Conservation (phyloP, 371 early-diverging fungal species). For the Actinomucor elegans region DNA sequence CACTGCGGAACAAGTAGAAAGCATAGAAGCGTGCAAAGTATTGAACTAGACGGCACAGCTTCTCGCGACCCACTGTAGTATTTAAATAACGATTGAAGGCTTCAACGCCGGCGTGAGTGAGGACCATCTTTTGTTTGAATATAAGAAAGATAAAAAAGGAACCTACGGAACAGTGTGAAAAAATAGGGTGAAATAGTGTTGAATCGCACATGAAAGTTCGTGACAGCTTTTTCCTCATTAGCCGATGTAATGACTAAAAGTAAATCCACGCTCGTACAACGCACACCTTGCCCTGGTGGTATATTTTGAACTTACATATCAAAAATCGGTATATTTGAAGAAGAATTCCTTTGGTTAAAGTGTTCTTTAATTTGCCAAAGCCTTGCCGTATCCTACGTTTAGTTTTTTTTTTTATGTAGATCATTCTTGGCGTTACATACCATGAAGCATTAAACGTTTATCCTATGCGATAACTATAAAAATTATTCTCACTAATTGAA, state of each 20-base stretch:
- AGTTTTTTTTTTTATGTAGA: no score
- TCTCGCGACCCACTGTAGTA: slow-evolving; percentile 81
- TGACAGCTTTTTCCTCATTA: slow-evolving; percentile 17
- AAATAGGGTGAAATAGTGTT: background rate
- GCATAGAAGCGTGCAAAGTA: slow-evolving; percentile 72
- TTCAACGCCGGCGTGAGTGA: slow-evolving; percentile 28
- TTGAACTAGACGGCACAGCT: slow-evolving; percentile 74
- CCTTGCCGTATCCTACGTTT: no score
- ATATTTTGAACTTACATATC: no score
- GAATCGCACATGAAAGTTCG: slow-evolving; percentile 2
- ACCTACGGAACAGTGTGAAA: background rate
- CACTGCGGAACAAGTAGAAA: slow-evolving; percentile 53
- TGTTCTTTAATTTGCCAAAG: no score
- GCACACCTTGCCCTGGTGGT: no score
- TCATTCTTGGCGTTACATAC: no score
- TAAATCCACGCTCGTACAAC: no score
- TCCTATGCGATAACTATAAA: no score
- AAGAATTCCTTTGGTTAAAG: no score
- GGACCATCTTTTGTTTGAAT: slow-evolving; percentile 22
- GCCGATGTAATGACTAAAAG: slow-evolving; percentile 4
- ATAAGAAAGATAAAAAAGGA: background rate
- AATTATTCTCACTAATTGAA: no score
- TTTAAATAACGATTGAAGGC: slow-evolving; percentile 49
- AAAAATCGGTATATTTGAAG: no score
- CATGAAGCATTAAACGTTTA: no score